A percentile compares a stretch with the other conserved stretches of the same genome.
Evolutionary conservation across 306 rosid species (phyloP).

Genomic region (Coriaria nepalensis): DNA sequence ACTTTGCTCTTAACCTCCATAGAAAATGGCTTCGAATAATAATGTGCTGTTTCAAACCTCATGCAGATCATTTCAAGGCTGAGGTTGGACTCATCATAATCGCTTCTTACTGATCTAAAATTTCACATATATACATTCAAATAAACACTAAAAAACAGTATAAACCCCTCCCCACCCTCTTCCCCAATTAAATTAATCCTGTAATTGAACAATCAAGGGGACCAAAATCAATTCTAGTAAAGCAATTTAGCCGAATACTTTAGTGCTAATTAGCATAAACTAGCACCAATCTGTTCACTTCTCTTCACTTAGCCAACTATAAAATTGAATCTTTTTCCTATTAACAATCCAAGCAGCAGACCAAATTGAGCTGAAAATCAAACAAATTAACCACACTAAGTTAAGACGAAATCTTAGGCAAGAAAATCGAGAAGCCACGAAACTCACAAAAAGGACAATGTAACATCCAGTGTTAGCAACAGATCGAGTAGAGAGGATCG

Average conservation of each 20-base stretch:
- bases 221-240: too few species aligned
- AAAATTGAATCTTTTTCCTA: too few species aligned
- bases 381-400: slow-evolving; percentile 3
- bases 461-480: slow-evolving; percentile 19
- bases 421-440: slow-evolving; percentile 13
- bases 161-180: not conserved
- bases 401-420: not conserved
- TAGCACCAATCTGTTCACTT: too few species aligned
- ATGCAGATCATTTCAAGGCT: too few species aligned
- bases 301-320: too few species aligned
- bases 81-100: not conserved
- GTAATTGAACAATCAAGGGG: too few species aligned
- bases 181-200: too few species aligned
- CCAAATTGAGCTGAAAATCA: slow-evolving; percentile 1
- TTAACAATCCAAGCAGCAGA: not conserved
- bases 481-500: slow-evolving; percentile 42
- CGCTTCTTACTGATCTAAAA: slow-evolving; percentile 3
- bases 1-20: too few species aligned
- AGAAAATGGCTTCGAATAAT: too few species aligned
- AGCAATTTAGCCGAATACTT: too few species aligned
- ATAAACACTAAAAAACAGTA: not conserved
- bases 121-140: slow-evolving; percentile 5
- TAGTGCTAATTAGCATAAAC: too few species aligned
- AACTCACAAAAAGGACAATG: slow-evolving; percentile 20
- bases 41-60: too few species aligned